phyloP scores from a whole-genome alignment of 805 yeast species.

The Isabelozyma pseudorhagii region DNA sequence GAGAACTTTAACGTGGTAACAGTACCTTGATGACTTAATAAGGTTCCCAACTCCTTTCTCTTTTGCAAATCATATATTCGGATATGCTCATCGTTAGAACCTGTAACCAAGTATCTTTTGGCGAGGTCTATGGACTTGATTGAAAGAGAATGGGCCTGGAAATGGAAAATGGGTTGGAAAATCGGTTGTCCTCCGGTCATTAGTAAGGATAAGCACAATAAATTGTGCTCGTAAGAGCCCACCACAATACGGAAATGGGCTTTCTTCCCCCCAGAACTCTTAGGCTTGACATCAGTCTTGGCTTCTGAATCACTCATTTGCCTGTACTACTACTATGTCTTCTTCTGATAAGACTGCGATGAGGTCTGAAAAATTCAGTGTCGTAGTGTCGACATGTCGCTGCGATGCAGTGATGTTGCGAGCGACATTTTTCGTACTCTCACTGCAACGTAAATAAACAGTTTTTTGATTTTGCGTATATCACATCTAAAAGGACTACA shows the following conservation, averaged over 20 bases:
- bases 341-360: not conserved
- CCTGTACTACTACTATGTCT: not conserved
- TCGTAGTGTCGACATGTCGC: too few species aligned
- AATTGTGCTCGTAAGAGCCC: constrained; percentile 94
- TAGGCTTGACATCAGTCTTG: not conserved
- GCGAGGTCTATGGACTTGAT: constrained; percentile 82
- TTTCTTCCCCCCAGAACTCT: not conserved
- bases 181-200: constrained; percentile 46
- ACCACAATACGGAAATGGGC: constrained; percentile 74
- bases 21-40: constrained; percentile 86
- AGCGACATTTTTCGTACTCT: not conserved
- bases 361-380: not conserved
- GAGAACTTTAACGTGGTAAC: constrained; percentile 76
- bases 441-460: not conserved
- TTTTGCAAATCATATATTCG: constrained; percentile 91
- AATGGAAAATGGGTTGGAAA: constrained; percentile 93
- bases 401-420: not conserved
- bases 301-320: not conserved
- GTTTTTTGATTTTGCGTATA: not conserved
- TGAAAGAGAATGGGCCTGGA: constrained; percentile 89
- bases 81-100: constrained; percentile 93
- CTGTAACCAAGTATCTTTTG: constrained; percentile 83
- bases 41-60: constrained; percentile 88
- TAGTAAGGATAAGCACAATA: constrained; percentile 75
- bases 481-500: too few species aligned